phyloP scores from a whole-genome alignment of 805 yeast species.

The Saturnispora mendoncae region DNA sequence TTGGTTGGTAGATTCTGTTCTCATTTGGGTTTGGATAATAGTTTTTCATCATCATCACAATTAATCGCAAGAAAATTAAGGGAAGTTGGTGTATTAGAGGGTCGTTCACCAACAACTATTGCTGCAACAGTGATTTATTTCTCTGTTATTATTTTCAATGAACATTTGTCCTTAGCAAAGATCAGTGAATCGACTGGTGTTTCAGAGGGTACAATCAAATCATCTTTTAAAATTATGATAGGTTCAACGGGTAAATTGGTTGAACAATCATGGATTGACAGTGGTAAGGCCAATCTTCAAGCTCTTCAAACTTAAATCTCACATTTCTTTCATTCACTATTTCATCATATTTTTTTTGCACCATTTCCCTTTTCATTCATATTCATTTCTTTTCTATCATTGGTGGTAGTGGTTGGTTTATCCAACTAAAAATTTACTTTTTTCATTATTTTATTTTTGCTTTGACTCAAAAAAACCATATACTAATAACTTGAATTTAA shows the following conservation, averaged over 20 bases:
- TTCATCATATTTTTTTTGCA: not conserved
- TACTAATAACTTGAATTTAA: not conserved
- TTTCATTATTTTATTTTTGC: not conserved
- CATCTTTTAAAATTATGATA: constrained; percentile 74
- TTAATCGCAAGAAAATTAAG: constrained; percentile 83
- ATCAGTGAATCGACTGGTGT: constrained; percentile 93
- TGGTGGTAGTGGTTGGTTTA: no score
- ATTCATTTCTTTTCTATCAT: not conserved
- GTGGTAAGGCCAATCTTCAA: constrained; percentile 44
- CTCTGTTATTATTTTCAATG: constrained; percentile 83
- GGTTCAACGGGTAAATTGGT: constrained; percentile 64
- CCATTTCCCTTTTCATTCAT: not conserved
- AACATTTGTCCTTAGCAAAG: constrained; percentile 63
- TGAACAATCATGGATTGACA: constrained; percentile 68
- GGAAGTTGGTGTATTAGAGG: constrained; percentile 89
- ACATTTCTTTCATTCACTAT: not conserved
- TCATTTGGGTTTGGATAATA: constrained; percentile 77
- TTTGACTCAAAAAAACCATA: not conserved
- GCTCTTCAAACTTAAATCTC: constrained; percentile 1
- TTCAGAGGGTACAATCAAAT: constrained; percentile 93
- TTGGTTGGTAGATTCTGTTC: constrained; percentile 94
- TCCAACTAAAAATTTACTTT: not conserved
- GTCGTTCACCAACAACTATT: constrained; percentile 93
- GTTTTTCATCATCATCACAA: constrained; percentile 87
- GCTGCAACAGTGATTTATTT: constrained; percentile 96